Percentiles rank a stretch among this genome's conserved stretches.
Evolutionary conservation across 2,329 filamentous ascomycete genomes (phyloP).

Genomic region (Aspergillus calidoustus): DNA sequence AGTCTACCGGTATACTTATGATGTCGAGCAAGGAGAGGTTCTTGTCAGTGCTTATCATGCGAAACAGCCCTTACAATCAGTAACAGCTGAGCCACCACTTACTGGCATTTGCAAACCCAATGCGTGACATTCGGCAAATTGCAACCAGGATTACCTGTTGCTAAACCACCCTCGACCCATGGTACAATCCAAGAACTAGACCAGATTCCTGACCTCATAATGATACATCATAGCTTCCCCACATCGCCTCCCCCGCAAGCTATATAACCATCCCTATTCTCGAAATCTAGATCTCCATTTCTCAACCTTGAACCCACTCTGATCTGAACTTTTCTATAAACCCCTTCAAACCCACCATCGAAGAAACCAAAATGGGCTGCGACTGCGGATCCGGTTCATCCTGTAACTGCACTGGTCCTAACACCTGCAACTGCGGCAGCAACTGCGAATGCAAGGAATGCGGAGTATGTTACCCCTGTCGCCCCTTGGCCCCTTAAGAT

Average conservation of each 20-base stretch:
- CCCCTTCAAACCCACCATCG: neutral
- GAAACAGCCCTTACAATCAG: neutral
- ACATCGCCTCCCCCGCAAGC: conserved; percentile 5
- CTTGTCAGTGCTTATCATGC: neutral
- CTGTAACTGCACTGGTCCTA: conserved; percentile 38
- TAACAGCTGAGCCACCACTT: neutral
- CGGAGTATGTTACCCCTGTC: conserved; percentile 37
- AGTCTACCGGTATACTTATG: neutral
- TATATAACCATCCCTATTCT: conserved; percentile 20
- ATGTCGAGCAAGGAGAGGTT: neutral
- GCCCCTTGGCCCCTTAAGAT: neutral
- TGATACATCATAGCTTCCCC: conserved; percentile 25
- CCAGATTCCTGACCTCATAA: conserved; percentile 28
- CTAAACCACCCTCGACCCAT: neutral
- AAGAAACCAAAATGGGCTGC: conserved; percentile 36
- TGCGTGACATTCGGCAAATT: neutral
- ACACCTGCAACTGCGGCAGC: conserved; percentile 39
- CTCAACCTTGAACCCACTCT: neutral
- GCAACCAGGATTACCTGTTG: neutral
- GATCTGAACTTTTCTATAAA: neutral
- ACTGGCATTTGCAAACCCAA: neutral
- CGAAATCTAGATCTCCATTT: neutral
- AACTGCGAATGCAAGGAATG: conserved; percentile 44
- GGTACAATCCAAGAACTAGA: neutral
- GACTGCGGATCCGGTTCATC: conserved; percentile 38